Conservation (phyloP, 1,139 yeast genomes). For the Taphrina flavorubra region DNA sequence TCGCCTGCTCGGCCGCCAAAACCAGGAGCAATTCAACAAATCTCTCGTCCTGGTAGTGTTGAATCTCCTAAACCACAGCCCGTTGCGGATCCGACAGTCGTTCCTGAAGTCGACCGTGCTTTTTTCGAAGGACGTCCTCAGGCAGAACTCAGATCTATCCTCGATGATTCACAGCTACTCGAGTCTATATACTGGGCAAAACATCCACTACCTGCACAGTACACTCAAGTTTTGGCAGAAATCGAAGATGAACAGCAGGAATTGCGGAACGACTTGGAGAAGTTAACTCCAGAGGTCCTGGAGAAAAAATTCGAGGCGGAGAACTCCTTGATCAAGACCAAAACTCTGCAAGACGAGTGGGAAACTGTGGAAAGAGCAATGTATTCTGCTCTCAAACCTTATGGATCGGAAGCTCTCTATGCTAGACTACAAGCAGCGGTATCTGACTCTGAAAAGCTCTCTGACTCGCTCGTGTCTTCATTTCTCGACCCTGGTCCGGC, state of each 20-base stretch:
- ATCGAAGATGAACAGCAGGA: constrained; percentile 38
- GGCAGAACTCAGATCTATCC: constrained; percentile 40
- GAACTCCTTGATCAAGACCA: constrained; percentile 43
- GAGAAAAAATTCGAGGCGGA: constrained; percentile 16
- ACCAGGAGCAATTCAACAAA: constrained; percentile 23
- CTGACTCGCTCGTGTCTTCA: constrained; percentile 52
- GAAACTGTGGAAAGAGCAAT: constrained; percentile 53
- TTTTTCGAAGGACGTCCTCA: constrained; percentile 14
- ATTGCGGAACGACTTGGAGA: constrained; percentile 23
- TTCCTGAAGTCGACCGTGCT: constrained; percentile 10
- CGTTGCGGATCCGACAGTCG: neutral
- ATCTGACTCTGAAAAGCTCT: constrained; percentile 51
- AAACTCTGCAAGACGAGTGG: constrained; percentile 49
- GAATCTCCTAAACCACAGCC: neutral
- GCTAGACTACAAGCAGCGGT: constrained; percentile 50
- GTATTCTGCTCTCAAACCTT: constrained; percentile 54
- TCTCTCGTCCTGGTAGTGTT: constrained; percentile 10
- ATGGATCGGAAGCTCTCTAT: constrained; percentile 51
- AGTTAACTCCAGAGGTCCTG: constrained; percentile 11
- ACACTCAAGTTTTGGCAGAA: constrained; percentile 30
- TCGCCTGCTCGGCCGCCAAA: constrained; percentile 34
- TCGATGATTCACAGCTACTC: constrained; percentile 40
- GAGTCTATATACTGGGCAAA: constrained; percentile 42
- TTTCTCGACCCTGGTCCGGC: constrained; percentile 48
- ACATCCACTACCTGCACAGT: constrained; percentile 42